Conservation (phyloP, 805 yeast genomes). For the Candida sithepensis region DNA sequence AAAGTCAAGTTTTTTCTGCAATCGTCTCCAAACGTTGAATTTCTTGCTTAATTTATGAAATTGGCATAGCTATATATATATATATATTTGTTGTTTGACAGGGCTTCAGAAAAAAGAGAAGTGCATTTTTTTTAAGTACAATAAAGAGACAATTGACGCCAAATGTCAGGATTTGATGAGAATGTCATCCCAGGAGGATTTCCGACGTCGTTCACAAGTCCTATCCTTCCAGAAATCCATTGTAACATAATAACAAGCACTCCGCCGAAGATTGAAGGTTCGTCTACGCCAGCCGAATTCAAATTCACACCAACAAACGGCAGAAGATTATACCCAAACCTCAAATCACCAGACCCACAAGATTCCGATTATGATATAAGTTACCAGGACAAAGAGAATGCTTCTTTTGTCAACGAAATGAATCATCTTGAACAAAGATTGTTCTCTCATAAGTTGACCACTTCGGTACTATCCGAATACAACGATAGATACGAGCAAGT, state of each 20-base stretch:
- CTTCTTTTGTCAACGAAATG: slow-evolving; percentile 27
- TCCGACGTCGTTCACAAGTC: slow-evolving; percentile 4
- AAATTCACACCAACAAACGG: slow-evolving; percentile 31
- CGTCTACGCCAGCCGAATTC: slow-evolving; percentile 23
- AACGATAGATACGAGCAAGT: slow-evolving; percentile 39
- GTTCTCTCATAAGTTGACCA: slow-evolving; percentile 44
- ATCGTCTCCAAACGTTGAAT: too few relatives aligned
- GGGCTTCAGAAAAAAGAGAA: too few relatives aligned
- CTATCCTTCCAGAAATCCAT: background rate
- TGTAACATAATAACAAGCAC: slow-evolving; percentile 9
- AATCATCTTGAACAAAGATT: slow-evolving; percentile 39
- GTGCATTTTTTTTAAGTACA: too few relatives aligned
- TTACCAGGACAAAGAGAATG: slow-evolving; percentile 28
- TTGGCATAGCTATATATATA: too few relatives aligned
- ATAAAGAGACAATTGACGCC: too few relatives aligned
- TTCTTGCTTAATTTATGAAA: too few relatives aligned
- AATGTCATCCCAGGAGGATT: slow-evolving; percentile 21
- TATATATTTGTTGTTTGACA: too few relatives aligned
- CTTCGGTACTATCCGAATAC: slow-evolving; percentile 43
- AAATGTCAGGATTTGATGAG: slow-evolving; percentile 5
- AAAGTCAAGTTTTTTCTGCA: too few relatives aligned
- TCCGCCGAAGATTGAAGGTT: slow-evolving; percentile 11
- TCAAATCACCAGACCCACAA: slow-evolving; percentile 13
- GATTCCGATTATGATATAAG: slow-evolving; percentile 22
- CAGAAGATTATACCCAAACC: slow-evolving; percentile 23